phyloP scores from a whole-genome alignment of 345 rosid species.

The Isatis tinctoria region DNA sequence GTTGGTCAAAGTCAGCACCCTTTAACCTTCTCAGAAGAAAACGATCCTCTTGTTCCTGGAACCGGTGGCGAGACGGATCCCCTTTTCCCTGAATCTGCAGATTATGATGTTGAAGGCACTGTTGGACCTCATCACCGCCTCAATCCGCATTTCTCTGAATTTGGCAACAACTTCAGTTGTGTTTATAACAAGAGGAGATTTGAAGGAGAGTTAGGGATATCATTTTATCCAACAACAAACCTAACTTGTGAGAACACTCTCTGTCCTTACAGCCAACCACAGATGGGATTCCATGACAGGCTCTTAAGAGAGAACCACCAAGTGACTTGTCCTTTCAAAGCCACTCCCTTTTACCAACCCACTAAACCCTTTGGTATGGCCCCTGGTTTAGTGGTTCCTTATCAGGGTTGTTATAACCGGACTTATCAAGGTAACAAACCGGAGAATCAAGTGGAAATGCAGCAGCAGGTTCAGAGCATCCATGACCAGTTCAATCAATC shows the following conservation, averaged over 20 bases:
- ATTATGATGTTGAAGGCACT: constrained; percentile 76
- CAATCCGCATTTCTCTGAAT: constrained; percentile 23
- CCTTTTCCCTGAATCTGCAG: constrained; percentile 51
- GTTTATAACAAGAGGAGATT: constrained; percentile 68
- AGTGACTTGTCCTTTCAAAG: constrained; percentile 51
- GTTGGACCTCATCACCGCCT: constrained; percentile 37
- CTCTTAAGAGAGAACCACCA: constrained; percentile 74
- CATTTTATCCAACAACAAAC: constrained; percentile 47
- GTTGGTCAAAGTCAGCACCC: constrained; percentile 50
- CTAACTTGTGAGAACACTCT: constrained; percentile 60
- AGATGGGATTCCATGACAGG: constrained; percentile 68
- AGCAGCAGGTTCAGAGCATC: not conserved
- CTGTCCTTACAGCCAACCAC: constrained; percentile 64
- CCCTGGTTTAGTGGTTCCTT: not conserved
- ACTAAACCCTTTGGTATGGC: not conserved
- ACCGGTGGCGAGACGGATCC: constrained; percentile 14
- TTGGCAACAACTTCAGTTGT: constrained; percentile 43
- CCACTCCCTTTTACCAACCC: constrained; percentile 23
- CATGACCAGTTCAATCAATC: constrained; percentile 2
- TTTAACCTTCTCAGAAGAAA: constrained; percentile 23
- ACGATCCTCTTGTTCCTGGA: not conserved
- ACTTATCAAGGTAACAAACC: not conserved
- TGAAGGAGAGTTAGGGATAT: constrained; percentile 38
- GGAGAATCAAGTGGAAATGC: constrained; percentile 3
- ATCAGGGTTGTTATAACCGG: constrained; percentile 4